Base-by-base conservation (phyloP, 2,329 filamentous ascomycete species). In the Blastomyces silverae region DNA sequence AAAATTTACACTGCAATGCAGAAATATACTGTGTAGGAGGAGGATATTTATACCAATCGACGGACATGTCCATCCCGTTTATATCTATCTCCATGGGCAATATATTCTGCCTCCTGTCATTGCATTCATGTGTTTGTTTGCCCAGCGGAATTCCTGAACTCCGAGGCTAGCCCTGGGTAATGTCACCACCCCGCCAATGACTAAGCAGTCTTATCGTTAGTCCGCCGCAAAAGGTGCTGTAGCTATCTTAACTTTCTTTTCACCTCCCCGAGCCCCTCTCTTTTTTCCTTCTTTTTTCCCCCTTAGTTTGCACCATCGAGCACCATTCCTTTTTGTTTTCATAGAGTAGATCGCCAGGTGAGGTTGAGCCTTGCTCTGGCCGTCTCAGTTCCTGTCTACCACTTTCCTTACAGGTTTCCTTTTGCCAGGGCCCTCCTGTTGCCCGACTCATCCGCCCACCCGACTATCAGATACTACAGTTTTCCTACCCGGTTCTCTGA, bases 101-200 rank as follows among this genome's bases (percentile, higher is more conserved):
- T 56, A 42, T 58, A 22, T 39, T 8, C 5, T 37, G 28, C 34
- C 5, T 39, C 20, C 31, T n/a, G 17, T 39, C 50, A 34, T 53
- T 53, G 8, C 28, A 7, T 55, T 25, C 37, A 34, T 15, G 25
- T 31, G 28, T n/a, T n/a, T 39, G 1, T 57, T 11, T 42, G 25
- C 7, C 3, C 25, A 13, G n/a, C 3, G 55, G 34, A 1, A 22
- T n/a, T 39, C 10, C 5, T 15, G 20, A 37, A 37, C 13, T 57
- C 55, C 31, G 42, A 48, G 42, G 58, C 25, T 34, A 34, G 10
- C 25, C 31, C 28, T 55, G 37, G 37, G 37, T 8, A 39, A 39
- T 31, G 15, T 28, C 52, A 39, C 25, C 42, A n/a, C 62, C 62
- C 65, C 52, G 42, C 58, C 58, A 31, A 37, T 66, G 65, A 66